Conservation (phyloP, 805 yeast genomes). For the Brettanomyces sp. region DNA sequence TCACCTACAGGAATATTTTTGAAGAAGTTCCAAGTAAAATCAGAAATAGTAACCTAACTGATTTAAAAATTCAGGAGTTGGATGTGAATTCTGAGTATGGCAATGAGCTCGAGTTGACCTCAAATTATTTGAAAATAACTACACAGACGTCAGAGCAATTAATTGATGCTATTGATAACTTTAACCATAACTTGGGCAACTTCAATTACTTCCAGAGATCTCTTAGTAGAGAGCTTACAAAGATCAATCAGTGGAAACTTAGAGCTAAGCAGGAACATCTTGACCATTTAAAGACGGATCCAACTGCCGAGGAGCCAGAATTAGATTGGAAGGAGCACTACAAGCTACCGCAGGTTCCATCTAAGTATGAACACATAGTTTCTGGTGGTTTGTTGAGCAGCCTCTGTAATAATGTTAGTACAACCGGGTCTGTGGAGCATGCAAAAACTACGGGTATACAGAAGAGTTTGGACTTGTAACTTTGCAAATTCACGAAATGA, state of each 20-base stretch:
- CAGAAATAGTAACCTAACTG: constrained; percentile 58
- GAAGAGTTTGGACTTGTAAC: constrained; percentile 34
- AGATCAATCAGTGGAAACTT: constrained; percentile 67
- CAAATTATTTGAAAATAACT: constrained; percentile 32
- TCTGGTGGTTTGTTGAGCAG: constrained; percentile 59
- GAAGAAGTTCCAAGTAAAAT: constrained; percentile 62
- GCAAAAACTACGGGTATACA: constrained; percentile 53
- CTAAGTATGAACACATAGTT: constrained; percentile 63
- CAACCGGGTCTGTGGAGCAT: constrained; percentile 57
- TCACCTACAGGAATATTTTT: constrained; percentile 57
- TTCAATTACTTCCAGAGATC: constrained; percentile 78
- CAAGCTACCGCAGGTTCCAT: constrained; percentile 66
- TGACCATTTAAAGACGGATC: constrained; percentile 48
- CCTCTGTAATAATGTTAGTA: constrained; percentile 63
- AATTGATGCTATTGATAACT: constrained; percentile 62
- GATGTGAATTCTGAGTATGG: constrained; percentile 7
- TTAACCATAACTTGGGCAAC: constrained; percentile 69
- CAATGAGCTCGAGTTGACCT: constrained; percentile 27
- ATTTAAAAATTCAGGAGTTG: constrained; percentile 22
- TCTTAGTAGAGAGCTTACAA: constrained; percentile 57
- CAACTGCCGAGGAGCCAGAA: constrained; percentile 38
- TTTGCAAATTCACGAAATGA: too few relatives aligned
- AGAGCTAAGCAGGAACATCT: constrained; percentile 58
- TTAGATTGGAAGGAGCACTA: constrained; percentile 51
- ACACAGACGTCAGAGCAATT: constrained; percentile 47